Base-by-base conservation (phyloP, 2,329 filamentous ascomycete species). In the Daldinia sp. region DNA sequence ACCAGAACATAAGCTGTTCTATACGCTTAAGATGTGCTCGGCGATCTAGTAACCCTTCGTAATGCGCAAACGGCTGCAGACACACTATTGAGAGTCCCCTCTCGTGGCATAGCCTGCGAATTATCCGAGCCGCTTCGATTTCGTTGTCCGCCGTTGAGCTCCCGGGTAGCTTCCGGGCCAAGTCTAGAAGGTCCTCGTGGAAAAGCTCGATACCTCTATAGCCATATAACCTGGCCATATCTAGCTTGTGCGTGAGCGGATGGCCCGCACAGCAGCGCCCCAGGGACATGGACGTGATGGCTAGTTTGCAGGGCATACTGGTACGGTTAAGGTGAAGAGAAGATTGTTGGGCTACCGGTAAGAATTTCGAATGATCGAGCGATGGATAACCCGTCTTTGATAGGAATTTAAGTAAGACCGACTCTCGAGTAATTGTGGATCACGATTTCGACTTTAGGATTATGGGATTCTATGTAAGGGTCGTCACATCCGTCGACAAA, bases 51-150 rank as follows among this genome's bases (percentile, higher is more conserved):
- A 93, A 81, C 1, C 91, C 92, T 68, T 94, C 92, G 76, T 90
- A 93, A 77, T 92, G 86, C 79, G 86, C 85, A 74, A 94, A 94
- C 0, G 92, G 92, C 72, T 93, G 91, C 0, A 94, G 82, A 64
- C 87, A 89, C 68, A 92, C 81, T 68, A 92, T 85, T 8, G 78
- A 71, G 19, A 92, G 81, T 29, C 74, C 75, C 23, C 86, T 81
- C 2, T 80, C 78, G 21, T 80, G 75, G 76, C 88, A 91, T 41
- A 92, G 80, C 0, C 77, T 71, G 23, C 80, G 81, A 61, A 91
- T 83, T 49, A 83, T 77, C 2, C 76, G 73, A 23, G 90, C 89
- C 1, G 89, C 90, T 4, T 79, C 72, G 17, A 90, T 70, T 35
- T 88, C 81, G 67, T 81, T 82, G 8, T 79, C 71, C 11, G 77